Evolutionary conservation across 257 asterid species (phyloP).

Genomic region (Fraxinus cuspidata): DNA sequence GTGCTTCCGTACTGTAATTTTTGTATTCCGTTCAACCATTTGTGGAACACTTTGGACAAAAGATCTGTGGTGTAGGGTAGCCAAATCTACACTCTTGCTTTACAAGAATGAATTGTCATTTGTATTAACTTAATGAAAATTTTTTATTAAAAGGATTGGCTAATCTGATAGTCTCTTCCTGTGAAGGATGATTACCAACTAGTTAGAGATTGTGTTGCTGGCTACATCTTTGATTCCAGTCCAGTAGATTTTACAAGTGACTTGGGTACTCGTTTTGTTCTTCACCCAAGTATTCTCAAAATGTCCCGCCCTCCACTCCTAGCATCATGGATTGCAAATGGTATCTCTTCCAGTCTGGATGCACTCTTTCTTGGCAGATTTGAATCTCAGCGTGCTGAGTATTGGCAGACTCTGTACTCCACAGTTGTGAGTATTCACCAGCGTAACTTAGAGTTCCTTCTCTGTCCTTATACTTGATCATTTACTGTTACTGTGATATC

Average conservation of each 20-base stretch:
- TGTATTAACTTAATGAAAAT: not conserved
- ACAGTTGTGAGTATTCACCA: slow-evolving; percentile 60
- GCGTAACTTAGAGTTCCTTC: not conserved
- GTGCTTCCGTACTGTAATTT: not conserved
- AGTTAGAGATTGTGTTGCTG: slow-evolving; percentile 78
- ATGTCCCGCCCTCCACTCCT: slow-evolving; percentile 69
- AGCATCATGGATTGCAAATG: slow-evolving; percentile 70
- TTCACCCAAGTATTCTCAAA: slow-evolving; percentile 73
- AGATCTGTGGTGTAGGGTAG: not conserved
- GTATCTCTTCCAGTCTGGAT: slow-evolving; percentile 76
- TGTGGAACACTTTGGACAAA: not conserved
- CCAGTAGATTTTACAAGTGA: slow-evolving; percentile 94
- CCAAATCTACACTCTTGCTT: not conserved
- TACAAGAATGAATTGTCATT: slow-evolving; percentile 3
- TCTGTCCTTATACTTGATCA: slow-evolving; percentile 1
- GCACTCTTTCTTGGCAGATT: slow-evolving; percentile 73
- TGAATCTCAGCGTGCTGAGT: slow-evolving; percentile 87
- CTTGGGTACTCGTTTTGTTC: slow-evolving; percentile 65
- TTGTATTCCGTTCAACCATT: not conserved
- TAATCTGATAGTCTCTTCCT: slow-evolving; percentile 16
- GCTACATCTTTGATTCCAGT: slow-evolving; percentile 81
- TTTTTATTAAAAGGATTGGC: slow-evolving; percentile 5
- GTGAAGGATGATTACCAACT: slow-evolving; percentile 71
- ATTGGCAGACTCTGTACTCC: slow-evolving; percentile 93
- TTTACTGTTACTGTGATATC: slow-evolving; percentile 21